A percentile compares a stretch with the other conserved stretches of the same genome.
These are phyloP conservation scores for Cladorrhinum sp. DNA, from an alignment of 2,329 filamentous ascomycete genomes.

Conservation along the genomic window DNA sequence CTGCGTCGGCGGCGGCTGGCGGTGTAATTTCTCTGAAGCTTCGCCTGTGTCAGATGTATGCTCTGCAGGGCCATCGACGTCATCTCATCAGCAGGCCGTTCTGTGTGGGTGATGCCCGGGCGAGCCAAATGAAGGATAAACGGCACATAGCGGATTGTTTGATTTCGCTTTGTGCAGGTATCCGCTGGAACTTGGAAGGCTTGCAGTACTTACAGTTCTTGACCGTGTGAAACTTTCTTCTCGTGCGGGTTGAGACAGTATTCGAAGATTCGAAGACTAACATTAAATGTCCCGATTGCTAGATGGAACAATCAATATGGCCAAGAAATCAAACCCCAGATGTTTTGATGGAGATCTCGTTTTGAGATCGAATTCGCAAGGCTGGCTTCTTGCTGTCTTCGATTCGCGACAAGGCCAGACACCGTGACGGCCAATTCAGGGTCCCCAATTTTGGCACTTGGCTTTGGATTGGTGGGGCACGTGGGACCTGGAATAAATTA, in stretches of 20 bases:
- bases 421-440: neutral
- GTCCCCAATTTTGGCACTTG: neutral
- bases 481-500: neutral
- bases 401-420: neutral
- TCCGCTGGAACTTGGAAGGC: neutral
- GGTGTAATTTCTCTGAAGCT: neutral
- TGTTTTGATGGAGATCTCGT: neutral
- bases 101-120: neutral
- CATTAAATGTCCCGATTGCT: neutral
- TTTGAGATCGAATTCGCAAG: neutral
- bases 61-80: slow-evolving; percentile 5
- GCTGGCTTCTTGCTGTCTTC: neutral
- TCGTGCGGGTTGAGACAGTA: neutral
- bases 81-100: slow-evolving; percentile 9
- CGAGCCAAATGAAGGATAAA: neutral
- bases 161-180: neutral
- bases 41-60: neutral
- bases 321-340: no score
- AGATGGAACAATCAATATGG: neutral
- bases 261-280: neutral
- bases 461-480: neutral
- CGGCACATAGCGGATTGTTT: neutral
- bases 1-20: neutral
- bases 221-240: neutral
- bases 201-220: neutral